These are phyloP conservation scores for Aphanomyces euteiches DNA, from an alignment of 352 stramenopile genomes.

Conservation along the genomic window DNA sequence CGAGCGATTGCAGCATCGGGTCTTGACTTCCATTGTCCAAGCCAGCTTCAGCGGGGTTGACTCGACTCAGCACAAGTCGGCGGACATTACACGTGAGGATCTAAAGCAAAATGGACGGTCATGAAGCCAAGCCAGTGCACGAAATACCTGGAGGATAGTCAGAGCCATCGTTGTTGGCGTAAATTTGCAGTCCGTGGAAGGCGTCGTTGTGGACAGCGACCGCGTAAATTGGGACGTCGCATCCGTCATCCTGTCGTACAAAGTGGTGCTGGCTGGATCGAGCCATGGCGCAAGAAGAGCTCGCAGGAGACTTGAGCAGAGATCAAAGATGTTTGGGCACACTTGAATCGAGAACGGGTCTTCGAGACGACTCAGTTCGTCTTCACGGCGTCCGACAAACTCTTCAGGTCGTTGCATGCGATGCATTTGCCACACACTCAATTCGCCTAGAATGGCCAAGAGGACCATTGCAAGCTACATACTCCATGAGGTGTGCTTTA, in stretches of 20 bases:
- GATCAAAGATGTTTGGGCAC: constrained; percentile 61
- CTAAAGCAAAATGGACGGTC: constrained; percentile 27
- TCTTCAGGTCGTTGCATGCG: constrained; percentile 81
- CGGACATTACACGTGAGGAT: constrained; percentile 78
- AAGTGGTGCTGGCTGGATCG: constrained; percentile 19
- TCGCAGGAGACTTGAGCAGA: constrained; percentile 62
- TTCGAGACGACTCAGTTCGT: constrained; percentile 71
- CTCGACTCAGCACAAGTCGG: constrained; percentile 68
- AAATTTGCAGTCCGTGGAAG: constrained; percentile 32
- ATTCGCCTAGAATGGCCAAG: constrained; percentile 65
- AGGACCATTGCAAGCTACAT: constrained; percentile 65
- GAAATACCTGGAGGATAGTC: constrained; percentile 51
- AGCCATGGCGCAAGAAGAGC: constrained; percentile 62
- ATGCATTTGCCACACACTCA: constrained; percentile 87
- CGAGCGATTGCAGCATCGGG: constrained; percentile 56
- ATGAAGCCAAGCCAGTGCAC: too few relatives aligned
- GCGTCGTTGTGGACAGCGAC: neutral
- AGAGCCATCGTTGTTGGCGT: constrained; percentile 67
- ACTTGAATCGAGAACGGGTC: constrained; percentile 83
- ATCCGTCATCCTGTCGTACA: constrained; percentile 37
- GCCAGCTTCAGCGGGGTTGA: constrained; percentile 71
- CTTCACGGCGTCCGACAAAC: constrained; percentile 59
- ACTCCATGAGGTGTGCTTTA: too few relatives aligned
- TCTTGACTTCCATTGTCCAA: constrained; percentile 45
- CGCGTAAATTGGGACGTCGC: constrained; percentile 34